phyloP scores from a whole-genome alignment of 2,329 filamentous ascomycete species.

The Trichoderma atrobrunneum region DNA sequence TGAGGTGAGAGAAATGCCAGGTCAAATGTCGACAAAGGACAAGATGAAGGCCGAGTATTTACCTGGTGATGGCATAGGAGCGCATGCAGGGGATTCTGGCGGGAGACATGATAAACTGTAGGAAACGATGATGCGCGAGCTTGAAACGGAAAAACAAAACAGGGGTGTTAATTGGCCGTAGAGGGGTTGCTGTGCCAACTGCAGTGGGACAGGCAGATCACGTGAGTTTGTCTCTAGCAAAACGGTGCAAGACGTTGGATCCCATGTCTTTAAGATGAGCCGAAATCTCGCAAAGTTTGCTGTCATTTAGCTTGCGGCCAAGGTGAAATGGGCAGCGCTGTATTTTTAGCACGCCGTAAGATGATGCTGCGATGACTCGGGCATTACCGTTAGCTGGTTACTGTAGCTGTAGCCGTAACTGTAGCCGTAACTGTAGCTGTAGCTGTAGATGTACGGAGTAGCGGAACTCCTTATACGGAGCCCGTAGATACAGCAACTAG shows the following conservation, averaged over 20 bases:
- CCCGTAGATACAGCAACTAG: background rate
- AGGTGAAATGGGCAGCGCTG: background rate
- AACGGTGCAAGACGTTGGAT: background rate
- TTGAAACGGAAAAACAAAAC: constrained; percentile 23
- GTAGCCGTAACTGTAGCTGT: background rate
- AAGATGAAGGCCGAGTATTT: background rate
- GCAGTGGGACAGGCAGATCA: background rate
- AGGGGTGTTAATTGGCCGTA: constrained; percentile 25
- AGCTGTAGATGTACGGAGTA: background rate
- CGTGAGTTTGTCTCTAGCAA: background rate
- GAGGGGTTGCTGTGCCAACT: constrained; percentile 36
- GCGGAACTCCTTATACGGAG: too few species aligned
- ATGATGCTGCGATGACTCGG: background rate
- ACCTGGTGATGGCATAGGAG: background rate
- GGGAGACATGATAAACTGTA: background rate
- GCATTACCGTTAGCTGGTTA: background rate
- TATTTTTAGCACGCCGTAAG: background rate
- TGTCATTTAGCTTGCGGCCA: background rate
- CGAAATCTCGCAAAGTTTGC: constrained; percentile 1
- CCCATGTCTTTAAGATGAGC: background rate
- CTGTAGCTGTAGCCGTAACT: background rate
- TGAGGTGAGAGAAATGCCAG: background rate
- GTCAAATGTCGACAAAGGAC: background rate
- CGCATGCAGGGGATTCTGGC: constrained; percentile 14
- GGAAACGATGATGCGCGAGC: constrained; percentile 19